Conservation (phyloP, 495 filamentous ascomycete species). For the Apiosordaria backusii region DNA sequence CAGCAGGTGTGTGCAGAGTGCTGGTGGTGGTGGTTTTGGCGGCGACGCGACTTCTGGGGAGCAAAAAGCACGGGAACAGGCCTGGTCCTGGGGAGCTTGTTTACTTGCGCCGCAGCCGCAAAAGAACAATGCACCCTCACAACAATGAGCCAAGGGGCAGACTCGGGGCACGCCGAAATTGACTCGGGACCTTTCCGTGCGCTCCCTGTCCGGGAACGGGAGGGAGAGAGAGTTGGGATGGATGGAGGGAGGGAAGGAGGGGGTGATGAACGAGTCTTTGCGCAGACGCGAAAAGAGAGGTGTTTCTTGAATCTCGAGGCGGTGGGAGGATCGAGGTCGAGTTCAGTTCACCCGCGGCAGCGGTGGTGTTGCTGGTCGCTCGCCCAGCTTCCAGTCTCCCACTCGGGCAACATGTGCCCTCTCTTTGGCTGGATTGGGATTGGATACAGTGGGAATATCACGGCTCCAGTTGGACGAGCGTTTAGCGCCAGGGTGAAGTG, state of each 20-base stretch:
- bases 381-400: not conserved
- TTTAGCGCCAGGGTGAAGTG: slow-evolving; percentile 10
- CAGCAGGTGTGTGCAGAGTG: not conserved
- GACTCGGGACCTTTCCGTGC: slow-evolving; percentile 2
- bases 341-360: not conserved
- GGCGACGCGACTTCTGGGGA: slow-evolving; percentile 8
- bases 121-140: slow-evolving; percentile 22
- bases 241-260: not conserved
- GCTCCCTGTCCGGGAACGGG: slow-evolving; percentile 1
- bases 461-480: slow-evolving; percentile 5
- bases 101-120: slow-evolving; percentile 28
- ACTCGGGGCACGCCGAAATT: slow-evolving; percentile 15
- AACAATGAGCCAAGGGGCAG: not conserved
- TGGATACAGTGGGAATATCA: slow-evolving; percentile 16
- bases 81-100: slow-evolving; percentile 16
- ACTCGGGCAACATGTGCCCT: slow-evolving; percentile 11
- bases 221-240: not conserved
- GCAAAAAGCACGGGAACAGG: slow-evolving; percentile 4
- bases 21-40: not conserved
- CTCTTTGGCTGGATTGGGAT: slow-evolving; percentile 4
- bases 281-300: not conserved
- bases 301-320: not conserved
- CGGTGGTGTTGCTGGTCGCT: not conserved
- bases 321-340: not conserved
- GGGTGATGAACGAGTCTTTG: slow-evolving; percentile 16